Conservation (phyloP, 2,329 filamentous ascomycete genomes). For the Epichloe scottii region DNA sequence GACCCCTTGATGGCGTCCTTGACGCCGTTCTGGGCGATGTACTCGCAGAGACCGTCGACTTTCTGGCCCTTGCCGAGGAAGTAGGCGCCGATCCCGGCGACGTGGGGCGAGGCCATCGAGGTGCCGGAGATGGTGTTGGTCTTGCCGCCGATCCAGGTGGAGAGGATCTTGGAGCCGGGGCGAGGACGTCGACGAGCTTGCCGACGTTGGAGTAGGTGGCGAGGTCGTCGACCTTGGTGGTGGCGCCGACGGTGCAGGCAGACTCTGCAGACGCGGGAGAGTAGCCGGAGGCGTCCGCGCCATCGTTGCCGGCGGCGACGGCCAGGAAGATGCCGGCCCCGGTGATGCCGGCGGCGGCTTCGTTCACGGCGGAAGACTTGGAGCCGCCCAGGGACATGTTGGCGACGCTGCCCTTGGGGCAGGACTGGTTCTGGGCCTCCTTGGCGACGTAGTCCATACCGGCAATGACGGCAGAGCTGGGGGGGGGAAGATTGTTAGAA, state of each 20-base stretch:
- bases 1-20: constrained; percentile 27
- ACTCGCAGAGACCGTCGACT: constrained; percentile 33
- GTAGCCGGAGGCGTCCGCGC: constrained; percentile 27
- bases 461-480: constrained; percentile 28
- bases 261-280: constrained; percentile 31
- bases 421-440: constrained; percentile 22
- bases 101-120: constrained; percentile 28
- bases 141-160: constrained; percentile 29
- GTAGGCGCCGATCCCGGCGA: constrained; percentile 29
- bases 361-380: constrained; percentile 32
- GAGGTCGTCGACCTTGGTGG: constrained; percentile 21
- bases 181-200: constrained; percentile 32
- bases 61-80: constrained; percentile 29
- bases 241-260: constrained; percentile 39
- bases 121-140: constrained; percentile 29
- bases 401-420: constrained; percentile 32
- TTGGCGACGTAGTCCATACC: constrained; percentile 30
- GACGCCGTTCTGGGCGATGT: constrained; percentile 30
- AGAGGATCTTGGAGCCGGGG: constrained; percentile 32
- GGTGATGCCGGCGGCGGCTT: constrained; percentile 31
- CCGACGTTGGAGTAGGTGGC: constrained; percentile 40
- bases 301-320: constrained; percentile 42
- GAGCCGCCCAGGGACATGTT: constrained; percentile 44
- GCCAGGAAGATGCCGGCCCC: constrained; percentile 34
- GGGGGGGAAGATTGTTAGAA: neutral